Evolutionary conservation across 1,139 yeast genomes (phyloP).

Genomic region (Hansenula lynferdii): DNA sequence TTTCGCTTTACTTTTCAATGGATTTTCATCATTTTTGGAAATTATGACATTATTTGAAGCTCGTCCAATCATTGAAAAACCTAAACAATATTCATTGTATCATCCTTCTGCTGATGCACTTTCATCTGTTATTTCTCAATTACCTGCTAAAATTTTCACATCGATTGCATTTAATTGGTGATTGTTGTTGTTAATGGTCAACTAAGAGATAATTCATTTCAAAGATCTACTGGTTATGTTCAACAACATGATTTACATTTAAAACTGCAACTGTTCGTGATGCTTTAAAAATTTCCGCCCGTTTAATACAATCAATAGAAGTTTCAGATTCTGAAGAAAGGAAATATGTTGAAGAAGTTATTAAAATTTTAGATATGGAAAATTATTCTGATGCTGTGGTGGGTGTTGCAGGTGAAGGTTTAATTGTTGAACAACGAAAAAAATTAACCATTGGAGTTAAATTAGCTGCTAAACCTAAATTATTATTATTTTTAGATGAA

Average conservation of each 20-base stretch:
- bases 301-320: constrained; percentile 60
- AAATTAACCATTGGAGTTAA: constrained; percentile 85
- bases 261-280: constrained; percentile 77
- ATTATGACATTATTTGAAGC: constrained; percentile 66
- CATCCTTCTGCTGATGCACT: constrained; percentile 77
- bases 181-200: constrained; percentile 70
- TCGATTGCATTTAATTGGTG: constrained; percentile 55
- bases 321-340: constrained; percentile 57
- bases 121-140: constrained; percentile 62
- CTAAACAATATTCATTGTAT: constrained; percentile 67
- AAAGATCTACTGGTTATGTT: constrained; percentile 78
- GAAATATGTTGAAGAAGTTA: constrained; percentile 67
- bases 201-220: constrained; percentile 66
- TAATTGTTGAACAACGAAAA: constrained; percentile 84
- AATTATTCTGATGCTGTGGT: constrained; percentile 76
- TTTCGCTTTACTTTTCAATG: constrained; percentile 74
- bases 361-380: constrained; percentile 66
- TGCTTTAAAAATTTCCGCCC: constrained; percentile 67
- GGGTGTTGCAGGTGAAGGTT: constrained; percentile 76
- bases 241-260: constrained; percentile 81
- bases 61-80: constrained; percentile 79
- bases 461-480: constrained; percentile 80
- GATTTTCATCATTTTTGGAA: constrained; percentile 70
- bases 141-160: constrained; percentile 57
- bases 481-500: constrained; percentile 79